Percentiles rank a stretch among this genome's conserved stretches.
phyloP scores from a whole-genome alignment of 305 asterid genomes.

The Ilex paraguariensis region DNA sequence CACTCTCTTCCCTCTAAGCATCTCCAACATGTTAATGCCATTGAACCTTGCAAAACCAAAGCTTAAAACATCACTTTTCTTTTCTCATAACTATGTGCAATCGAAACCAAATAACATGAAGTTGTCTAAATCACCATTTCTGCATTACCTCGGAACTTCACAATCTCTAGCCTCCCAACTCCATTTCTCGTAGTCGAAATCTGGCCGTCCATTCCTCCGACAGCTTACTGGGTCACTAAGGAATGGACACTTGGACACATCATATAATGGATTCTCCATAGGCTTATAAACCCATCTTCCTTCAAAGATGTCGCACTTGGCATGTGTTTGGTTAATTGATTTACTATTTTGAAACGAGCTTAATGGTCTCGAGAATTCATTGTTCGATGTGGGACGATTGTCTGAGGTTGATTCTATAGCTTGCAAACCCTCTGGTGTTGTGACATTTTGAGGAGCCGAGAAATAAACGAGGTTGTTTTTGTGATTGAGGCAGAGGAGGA shows the following conservation, averaged over 20 bases:
- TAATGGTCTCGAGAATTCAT: constrained; percentile 3
- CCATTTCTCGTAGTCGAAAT: constrained; percentile 20
- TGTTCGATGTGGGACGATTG: not conserved
- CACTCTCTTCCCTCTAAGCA: constrained; percentile 20
- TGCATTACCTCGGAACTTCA: constrained; percentile 14
- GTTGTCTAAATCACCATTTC: no score
- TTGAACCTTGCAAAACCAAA: constrained; percentile 3
- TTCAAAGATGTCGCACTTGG: constrained; percentile 16
- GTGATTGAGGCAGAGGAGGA: constrained; percentile 5
- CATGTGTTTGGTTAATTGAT: not conserved
- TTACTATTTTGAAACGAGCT: not conserved
- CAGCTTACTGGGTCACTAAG: constrained; percentile 22
- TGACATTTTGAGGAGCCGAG: no score
- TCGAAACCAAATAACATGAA: no score
- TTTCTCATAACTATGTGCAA: no score
- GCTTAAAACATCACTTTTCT: no score
- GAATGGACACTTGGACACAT: constrained; percentile 17
- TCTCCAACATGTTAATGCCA: constrained; percentile 19
- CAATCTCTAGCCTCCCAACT: constrained; percentile 25
- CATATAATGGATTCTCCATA: constrained; percentile 10
- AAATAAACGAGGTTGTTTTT: not conserved
- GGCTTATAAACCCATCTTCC: constrained; percentile 21
- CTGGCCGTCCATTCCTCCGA: constrained; percentile 22
- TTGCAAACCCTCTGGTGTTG: constrained; percentile 4
- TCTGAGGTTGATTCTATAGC: not conserved